Conservation (phyloP, 164 flowering plant genomes). For the Litsea cubeba region DNA sequence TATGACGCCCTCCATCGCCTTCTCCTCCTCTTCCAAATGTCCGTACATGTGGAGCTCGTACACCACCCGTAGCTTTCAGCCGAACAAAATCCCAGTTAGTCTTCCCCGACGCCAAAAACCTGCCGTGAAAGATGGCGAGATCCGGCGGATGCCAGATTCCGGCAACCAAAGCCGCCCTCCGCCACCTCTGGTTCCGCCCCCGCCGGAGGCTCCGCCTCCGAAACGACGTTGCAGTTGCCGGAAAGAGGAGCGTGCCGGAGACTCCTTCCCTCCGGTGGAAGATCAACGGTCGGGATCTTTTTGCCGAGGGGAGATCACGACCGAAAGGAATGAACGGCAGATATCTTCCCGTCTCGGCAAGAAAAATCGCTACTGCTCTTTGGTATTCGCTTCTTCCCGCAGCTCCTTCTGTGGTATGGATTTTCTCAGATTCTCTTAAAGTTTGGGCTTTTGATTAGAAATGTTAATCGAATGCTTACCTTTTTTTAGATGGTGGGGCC, state of each 20-base stretch:
- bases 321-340: slow-evolving; percentile 23
- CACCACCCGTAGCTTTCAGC: neutral
- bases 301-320: slow-evolving; percentile 20
- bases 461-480: neutral
- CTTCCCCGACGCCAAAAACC: slow-evolving; percentile 3
- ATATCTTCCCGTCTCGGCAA: slow-evolving; percentile 46
- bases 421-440: too few species aligned
- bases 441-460: neutral
- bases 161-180: slow-evolving; percentile 18
- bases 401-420: neutral
- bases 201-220: slow-evolving; percentile 23
- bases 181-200: slow-evolving; percentile 28
- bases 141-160: slow-evolving; percentile 23
- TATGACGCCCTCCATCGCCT: too few species aligned
- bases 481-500: too few species aligned
- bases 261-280: slow-evolving; percentile 82
- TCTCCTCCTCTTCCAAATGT: too few species aligned
- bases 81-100: neutral
- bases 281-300: slow-evolving; percentile 34
- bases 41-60: neutral
- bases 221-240: slow-evolving; percentile 22
- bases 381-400: slow-evolving; percentile 62
- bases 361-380: slow-evolving; percentile 78
- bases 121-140: slow-evolving; percentile 35
- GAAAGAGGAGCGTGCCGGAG: slow-evolving; percentile 63